Conservation (phyloP, 2,329 filamentous ascomycete genomes). For the Calycina herbarum region DNA sequence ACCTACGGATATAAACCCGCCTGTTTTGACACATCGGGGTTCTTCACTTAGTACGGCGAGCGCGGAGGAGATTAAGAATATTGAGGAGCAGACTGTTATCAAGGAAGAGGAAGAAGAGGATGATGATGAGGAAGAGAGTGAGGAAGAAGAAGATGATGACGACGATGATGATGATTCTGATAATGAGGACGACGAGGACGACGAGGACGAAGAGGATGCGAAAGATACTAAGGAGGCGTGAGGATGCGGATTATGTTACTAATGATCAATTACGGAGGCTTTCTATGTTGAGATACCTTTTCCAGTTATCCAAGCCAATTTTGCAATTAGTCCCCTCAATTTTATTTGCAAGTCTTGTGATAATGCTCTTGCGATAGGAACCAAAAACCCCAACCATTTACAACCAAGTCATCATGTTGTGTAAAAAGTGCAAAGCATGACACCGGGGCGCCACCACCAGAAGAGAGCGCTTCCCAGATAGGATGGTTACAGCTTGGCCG, state of each 20-base stretch:
- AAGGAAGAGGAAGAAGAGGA: conserved; percentile 36
- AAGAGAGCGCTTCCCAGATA: too few relatives aligned
- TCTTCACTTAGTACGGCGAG: conserved; percentile 25
- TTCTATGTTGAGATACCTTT: conserved; percentile 2
- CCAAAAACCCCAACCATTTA: too few relatives aligned
- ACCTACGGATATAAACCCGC: conserved; percentile 24
- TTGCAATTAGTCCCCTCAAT: background rate
- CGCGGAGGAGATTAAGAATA: conserved; percentile 32
- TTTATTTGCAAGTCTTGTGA: background rate
- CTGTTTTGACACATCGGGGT: conserved; percentile 28
- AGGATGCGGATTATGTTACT: background rate
- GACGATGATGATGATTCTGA: conserved; percentile 38
- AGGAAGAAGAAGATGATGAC: conserved; percentile 35
- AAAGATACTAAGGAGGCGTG: conserved; percentile 8
- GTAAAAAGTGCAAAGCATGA: too few relatives aligned
- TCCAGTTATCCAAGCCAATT: background rate
- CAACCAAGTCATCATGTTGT: too few relatives aligned
- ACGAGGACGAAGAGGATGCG: background rate
- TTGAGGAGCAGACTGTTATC: conserved; percentile 33
- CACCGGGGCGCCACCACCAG: too few relatives aligned
- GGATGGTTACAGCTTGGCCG: too few relatives aligned
- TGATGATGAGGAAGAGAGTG: conserved; percentile 26
- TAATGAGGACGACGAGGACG: background rate
- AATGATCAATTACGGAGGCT: background rate
- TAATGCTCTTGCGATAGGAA: background rate